Conservation (phyloP, 2,329 filamentous ascomycete genomes). For the Gaeumannomyces sp. region DNA sequence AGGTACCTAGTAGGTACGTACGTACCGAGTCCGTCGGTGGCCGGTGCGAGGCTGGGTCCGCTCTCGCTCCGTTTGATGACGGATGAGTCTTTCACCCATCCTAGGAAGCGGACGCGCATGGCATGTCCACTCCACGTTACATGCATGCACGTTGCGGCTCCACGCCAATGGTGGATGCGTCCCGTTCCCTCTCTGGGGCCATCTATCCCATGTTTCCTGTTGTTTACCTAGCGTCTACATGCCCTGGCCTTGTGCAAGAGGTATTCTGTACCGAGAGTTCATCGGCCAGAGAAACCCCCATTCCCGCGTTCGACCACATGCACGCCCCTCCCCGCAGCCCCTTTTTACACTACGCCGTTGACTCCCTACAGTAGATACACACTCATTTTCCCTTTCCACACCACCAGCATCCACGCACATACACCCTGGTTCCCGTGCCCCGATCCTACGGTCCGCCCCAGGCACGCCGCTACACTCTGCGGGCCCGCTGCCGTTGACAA, state of each 20-base stretch:
- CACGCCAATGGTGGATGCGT: neutral
- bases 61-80: too few species aligned
- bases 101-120: neutral
- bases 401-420: neutral
- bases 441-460: neutral
- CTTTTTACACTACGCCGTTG: neutral
- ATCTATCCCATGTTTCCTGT: neutral
- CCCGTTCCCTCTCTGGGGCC: neutral
- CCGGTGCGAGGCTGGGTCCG: too few species aligned
- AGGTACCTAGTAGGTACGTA: too few species aligned
- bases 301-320: too few species aligned
- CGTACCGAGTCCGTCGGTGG: too few species aligned
- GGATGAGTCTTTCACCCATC: neutral
- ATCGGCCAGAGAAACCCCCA: neutral
- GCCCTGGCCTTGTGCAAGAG: neutral
- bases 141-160: neutral
- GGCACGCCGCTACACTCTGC: neutral
- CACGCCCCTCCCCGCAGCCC: neutral
- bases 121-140: neutral
- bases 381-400: neutral
- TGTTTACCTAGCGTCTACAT: neutral
- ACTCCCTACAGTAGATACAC: neutral
- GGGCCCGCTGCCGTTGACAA: neutral
- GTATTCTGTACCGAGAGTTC: neutral
- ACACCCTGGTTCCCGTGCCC: neutral